Evolutionary conservation across 1,139 yeast genomes (phyloP), one percentile per base, ranked within the genome.

Genomic region (Waltiozyma sp.): DNA sequence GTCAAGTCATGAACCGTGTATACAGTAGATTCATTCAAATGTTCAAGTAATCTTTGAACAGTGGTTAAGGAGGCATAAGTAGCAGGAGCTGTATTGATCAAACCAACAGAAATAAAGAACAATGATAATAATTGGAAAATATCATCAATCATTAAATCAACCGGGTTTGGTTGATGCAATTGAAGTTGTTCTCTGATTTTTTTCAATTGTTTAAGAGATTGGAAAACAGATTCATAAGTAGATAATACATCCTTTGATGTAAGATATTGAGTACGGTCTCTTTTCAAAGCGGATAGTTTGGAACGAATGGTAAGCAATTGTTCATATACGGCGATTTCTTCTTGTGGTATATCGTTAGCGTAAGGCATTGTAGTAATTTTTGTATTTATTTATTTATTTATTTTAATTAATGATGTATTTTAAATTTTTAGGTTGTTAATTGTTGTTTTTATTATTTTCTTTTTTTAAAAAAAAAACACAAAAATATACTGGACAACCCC

Each of bases 21-120:
- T 16, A 85, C 86, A 45, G 78, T 79, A 44, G 87, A 77, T 56
- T 85, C 95, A 51, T 77, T 74, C 48, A 89, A 68, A 62, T 89
- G 97, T 48, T 78, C 84, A 50, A 91, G 69, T 47, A 91, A 66
- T 53, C 91, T 77, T 62, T 79, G 79, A 11, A 91, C 95, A 0
- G 96, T 86, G 39, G 88, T 73, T 40, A 89, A 67, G 8, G 95
- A 84, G 9, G 95, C 88, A 63, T 84, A 91, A 1, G 95, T 86
- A 3, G 96, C 95, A 1, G 96, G 96, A 1, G 96, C 95, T 38
- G 86, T 75, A 53, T 87, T 81, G 44, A 83, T 83, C 53, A 87
- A 70, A 3, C 98, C 98, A 48, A 93, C 93, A 1, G 97, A 86
- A 51, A 89, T 75, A 60, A 88, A 85, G 50, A 94, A 84, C 44